Evolutionary conservation across 2,329 filamentous ascomycete genomes (phyloP).

Genomic region (Beauveria sp.): DNA sequence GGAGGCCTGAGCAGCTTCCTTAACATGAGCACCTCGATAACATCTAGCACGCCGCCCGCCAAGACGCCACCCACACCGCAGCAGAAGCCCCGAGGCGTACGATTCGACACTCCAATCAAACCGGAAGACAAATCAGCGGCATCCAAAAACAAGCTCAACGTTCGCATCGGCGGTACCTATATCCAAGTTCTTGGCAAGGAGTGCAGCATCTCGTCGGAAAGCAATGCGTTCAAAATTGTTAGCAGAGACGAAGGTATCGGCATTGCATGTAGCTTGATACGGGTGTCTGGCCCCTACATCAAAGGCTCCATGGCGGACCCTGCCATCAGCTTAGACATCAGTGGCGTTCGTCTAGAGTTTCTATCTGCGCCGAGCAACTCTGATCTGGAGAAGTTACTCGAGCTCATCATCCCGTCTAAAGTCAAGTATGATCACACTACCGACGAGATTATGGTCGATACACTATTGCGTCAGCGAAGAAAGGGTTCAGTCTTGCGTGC

Average conservation of each 20-base stretch:
- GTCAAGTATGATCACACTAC: constrained; percentile 79
- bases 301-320: constrained; percentile 45
- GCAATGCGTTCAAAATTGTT: constrained; percentile 75
- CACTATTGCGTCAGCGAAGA: constrained; percentile 73
- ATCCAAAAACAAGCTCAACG: constrained; percentile 61
- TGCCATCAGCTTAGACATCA: constrained; percentile 55
- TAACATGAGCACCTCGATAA: constrained; percentile 78
- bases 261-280: constrained; percentile 67
- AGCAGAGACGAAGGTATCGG: constrained; percentile 66
- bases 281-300: constrained; percentile 62
- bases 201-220: constrained; percentile 66
- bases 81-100: constrained; percentile 47
- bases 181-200: constrained; percentile 70
- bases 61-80: constrained; percentile 28
- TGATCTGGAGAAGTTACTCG: constrained; percentile 75
- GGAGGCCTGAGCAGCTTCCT: constrained; percentile 87
- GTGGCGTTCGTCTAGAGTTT: constrained; percentile 65
- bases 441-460: constrained; percentile 93
- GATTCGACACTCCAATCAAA: constrained; percentile 47
- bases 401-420: constrained; percentile 84
- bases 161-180: constrained; percentile 68
- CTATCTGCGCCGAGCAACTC: constrained; percentile 63
- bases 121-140: constrained; percentile 38
- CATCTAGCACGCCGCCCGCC: constrained; percentile 55
- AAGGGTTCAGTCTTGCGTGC: constrained; percentile 78